Percentiles rank a stretch among this genome's conserved stretches.
phyloP scores from a whole-genome alignment of 805 yeast species.

The Pichia heedii region DNA sequence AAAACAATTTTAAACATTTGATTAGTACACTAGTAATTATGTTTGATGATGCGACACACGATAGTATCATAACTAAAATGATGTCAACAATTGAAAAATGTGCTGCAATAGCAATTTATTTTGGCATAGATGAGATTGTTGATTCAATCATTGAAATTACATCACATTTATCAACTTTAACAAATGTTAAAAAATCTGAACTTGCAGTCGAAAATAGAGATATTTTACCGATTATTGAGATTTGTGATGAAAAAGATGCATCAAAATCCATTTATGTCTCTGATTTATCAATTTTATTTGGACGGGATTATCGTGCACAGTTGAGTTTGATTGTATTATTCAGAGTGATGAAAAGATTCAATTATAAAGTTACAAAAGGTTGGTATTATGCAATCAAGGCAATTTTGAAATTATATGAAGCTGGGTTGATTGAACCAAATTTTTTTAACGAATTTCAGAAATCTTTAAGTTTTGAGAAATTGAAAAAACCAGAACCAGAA shows the following conservation, averaged over 20 bases:
- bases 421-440: slow-evolving; percentile 61
- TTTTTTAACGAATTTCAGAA: slow-evolving; percentile 58
- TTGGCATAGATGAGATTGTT: slow-evolving; percentile 44
- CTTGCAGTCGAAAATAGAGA: slow-evolving; percentile 27
- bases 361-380: slow-evolving; percentile 35
- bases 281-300: slow-evolving; percentile 74
- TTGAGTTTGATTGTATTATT: slow-evolving; percentile 79
- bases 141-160: slow-evolving; percentile 62
- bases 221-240: slow-evolving; percentile 36
- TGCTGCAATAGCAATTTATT: slow-evolving; percentile 64
- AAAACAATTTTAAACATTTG: slow-evolving; percentile 51
- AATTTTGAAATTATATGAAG: slow-evolving; percentile 57
- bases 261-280: slow-evolving; percentile 55
- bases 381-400: slow-evolving; percentile 59
- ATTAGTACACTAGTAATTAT: slow-evolving; percentile 66
- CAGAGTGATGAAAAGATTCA: slow-evolving; percentile 57
- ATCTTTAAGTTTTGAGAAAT: slow-evolving; percentile 39
- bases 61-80: slow-evolving; percentile 77
- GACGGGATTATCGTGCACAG: slow-evolving; percentile 87
- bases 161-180: slow-evolving; percentile 59
- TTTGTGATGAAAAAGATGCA: slow-evolving; percentile 35
- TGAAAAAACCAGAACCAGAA: slow-evolving; percentile 59
- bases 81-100: slow-evolving; percentile 83
- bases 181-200: slow-evolving; percentile 31
- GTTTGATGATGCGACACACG: slow-evolving; percentile 84